Evolutionary conservation across 192 early-diverging fungal species (phyloP), one percentile per base, ranked within the genome.

Genomic region (Mortierella alpina): DNA sequence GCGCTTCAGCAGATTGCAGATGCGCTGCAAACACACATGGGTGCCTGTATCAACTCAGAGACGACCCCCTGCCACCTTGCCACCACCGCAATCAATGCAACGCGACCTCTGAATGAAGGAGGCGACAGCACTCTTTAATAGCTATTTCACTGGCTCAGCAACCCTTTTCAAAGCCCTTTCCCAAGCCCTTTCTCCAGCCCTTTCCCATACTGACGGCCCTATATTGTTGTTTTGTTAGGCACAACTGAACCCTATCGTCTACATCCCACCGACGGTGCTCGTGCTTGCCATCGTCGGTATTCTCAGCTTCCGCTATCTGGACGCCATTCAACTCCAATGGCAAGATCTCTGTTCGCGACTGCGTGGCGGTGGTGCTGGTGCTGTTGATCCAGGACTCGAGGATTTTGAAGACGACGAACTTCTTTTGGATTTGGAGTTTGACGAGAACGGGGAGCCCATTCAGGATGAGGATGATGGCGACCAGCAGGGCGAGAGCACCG

Each of bases 241-340:
- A 23, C 53, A 20, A 13, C 17, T 78, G 14, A 78, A 80, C 31
- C 77, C 77, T 6, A 80, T 80, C 41, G 65, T 80, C 46, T 80
- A 54, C 40, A 72, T 80, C 42, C 77, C 77, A 18, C 77, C 77
- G 13, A 54, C 59, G 8, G 40, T 80, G 3, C 69, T 80, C 20
- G 5, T 80, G 9, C 41, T 80, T 15, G 77, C 77, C 14, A 80
- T 80, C 15, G n/a, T 61, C 12, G 77, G 70, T 45, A 63, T 80
- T 8, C 53, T 72, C 8, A 23, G 51, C 6, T 67, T 72, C 42
- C 48, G 53, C 2, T 80, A 72, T 50, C 59, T 46, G 11, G 70
- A 72, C 17, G 31, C 15, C 11, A 53, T 71, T 20, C 65, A 56
- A 10, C 18, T 68, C 15, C 11, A 39, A 1, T 66, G 48, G 20